Conservation (phyloP, 2,329 filamentous ascomycete genomes). For the Blumeria hordei region DNA sequence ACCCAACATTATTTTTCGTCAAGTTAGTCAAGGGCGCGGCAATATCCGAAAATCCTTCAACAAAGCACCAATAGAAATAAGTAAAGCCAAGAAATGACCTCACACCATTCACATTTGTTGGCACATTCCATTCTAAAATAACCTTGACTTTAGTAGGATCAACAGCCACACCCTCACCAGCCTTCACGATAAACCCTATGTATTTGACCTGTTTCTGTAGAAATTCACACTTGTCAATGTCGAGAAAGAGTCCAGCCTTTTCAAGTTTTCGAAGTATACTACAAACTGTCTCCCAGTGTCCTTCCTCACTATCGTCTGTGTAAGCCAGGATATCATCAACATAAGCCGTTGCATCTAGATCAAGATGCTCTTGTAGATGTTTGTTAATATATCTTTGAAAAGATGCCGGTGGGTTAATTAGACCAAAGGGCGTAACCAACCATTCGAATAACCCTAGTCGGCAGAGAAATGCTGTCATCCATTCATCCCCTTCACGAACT, state of each 20-base stretch:
- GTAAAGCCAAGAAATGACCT: background rate
- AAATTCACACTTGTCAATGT: no score
- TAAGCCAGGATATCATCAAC: background rate
- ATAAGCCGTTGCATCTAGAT: no score
- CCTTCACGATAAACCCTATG: background rate
- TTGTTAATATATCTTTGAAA: no score
- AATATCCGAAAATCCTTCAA: background rate
- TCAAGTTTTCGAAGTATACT: background rate
- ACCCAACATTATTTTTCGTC: no score
- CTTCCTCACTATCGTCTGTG: background rate
- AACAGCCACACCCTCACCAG: background rate
- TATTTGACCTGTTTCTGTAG: background rate
- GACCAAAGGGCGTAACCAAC: no score
- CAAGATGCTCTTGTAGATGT: background rate
- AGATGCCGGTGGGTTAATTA: no score
- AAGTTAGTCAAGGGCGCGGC: no score
- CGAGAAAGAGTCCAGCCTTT: no score
- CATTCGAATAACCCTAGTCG: no score
- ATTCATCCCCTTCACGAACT: background rate
- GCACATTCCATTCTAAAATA: background rate
- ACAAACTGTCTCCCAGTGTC: background rate
- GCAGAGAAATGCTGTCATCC: no score
- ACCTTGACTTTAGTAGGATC: background rate
- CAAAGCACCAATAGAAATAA: background rate
- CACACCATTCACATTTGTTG: background rate